Evolutionary conservation across 805 yeast genomes (phyloP).

Genomic region (Candida michaelii): DNA sequence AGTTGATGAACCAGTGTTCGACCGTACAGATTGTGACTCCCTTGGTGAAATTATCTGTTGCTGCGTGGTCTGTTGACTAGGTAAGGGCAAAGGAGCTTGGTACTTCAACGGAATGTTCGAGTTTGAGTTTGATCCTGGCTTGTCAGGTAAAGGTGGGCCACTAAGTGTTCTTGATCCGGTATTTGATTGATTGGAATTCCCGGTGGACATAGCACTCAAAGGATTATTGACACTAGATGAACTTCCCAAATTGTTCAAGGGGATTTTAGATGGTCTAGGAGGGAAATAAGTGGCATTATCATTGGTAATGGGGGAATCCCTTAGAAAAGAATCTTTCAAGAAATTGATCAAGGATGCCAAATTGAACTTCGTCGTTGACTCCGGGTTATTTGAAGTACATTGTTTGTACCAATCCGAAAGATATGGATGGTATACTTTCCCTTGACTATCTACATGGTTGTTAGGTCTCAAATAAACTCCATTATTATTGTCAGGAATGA

Average conservation of each 20-base stretch:
- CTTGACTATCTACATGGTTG: conserved; percentile 67
- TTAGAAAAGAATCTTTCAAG: conserved; percentile 34
- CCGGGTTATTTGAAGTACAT: conserved; percentile 11
- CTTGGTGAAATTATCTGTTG: background rate
- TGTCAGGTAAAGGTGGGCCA: conserved; percentile 6
- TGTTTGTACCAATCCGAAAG: conserved; percentile 55
- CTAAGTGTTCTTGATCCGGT: background rate
- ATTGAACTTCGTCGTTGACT: conserved; percentile 19
- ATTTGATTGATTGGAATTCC: background rate
- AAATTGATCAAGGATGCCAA: conserved; percentile 31
- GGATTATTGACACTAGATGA: background rate
- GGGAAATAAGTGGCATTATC: conserved; percentile 9
- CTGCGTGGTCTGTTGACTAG: conserved; percentile 6
- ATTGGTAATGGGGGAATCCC: conserved; percentile 47
- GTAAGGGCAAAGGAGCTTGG: conserved; percentile 32
- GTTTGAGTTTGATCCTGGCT: background rate
- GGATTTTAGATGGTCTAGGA: conserved; percentile 18
- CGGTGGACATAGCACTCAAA: background rate
- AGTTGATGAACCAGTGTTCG: background rate
- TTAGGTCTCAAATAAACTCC: conserved; percentile 53
- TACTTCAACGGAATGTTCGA: conserved; percentile 21
- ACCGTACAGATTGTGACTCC: background rate
- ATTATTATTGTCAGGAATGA: conserved; percentile 50
- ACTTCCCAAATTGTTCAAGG: background rate
- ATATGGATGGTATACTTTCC: conserved; percentile 68